A percentile compares a stretch with the other conserved stretches of the same genome.
These are phyloP conservation scores for Phoenix roebelenii DNA, from an alignment of 176 grass and related monocot genomes.

Conservation along the genomic window DNA sequence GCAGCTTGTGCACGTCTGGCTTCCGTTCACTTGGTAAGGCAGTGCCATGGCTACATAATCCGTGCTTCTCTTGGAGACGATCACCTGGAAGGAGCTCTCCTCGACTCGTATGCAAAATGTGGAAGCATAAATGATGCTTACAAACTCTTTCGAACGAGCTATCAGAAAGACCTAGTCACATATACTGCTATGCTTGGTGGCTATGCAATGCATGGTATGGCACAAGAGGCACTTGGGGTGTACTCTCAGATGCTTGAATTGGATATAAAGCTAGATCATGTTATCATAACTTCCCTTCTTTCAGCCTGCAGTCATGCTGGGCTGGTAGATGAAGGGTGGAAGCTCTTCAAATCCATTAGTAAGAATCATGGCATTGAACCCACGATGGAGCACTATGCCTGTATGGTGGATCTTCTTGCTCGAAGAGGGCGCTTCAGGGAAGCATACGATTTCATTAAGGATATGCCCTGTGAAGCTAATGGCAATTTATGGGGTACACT, in stretches of 20 bases:
- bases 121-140: constrained; percentile 43
- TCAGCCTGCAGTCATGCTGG: constrained; percentile 71
- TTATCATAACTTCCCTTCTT: constrained; percentile 51
- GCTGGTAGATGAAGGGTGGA: constrained; percentile 48
- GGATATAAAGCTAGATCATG: constrained; percentile 53
- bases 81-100: constrained; percentile 49
- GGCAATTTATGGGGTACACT: constrained; percentile 45
- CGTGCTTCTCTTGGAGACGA: constrained; percentile 41
- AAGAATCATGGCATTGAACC: constrained; percentile 35
- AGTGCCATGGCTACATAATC: constrained; percentile 59
- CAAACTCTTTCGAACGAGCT: constrained; percentile 37
- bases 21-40: constrained; percentile 52
- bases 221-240: constrained; percentile 40
- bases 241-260: constrained; percentile 54
- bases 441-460: constrained; percentile 41
- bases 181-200: constrained; percentile 67
- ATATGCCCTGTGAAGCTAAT: constrained; percentile 45
- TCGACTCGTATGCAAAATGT: constrained; percentile 56
- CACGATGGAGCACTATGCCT: constrained; percentile 46
- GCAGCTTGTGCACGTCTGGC: constrained; percentile 44
- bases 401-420: constrained; percentile 68
- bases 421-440: constrained; percentile 41
- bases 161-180: constrained; percentile 40
- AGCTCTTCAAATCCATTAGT: constrained; percentile 45
- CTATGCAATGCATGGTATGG: constrained; percentile 71